Percentiles rank a stretch among this genome's conserved stretches.
Evolutionary conservation across 768 basidiomycete genomes (phyloP).

Genomic region (Suillus bovinus): DNA sequence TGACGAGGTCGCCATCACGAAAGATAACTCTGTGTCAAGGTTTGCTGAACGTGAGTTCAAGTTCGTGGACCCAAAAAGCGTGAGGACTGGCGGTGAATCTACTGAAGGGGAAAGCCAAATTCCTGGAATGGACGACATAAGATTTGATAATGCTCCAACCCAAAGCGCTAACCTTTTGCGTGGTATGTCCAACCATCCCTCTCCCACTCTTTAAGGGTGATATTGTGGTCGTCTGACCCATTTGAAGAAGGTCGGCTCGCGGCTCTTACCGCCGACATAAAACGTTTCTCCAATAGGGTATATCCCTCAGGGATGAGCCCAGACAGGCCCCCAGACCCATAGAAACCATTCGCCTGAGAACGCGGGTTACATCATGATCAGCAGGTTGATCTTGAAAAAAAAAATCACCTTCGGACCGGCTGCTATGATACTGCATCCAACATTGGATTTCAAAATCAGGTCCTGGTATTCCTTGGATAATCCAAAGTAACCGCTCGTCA

Average conservation of each 20-base stretch:
- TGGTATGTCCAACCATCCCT: constrained; percentile 95
- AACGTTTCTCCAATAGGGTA: constrained; percentile 81
- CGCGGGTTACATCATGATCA: neutral
- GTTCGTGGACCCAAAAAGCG: constrained; percentile 94
- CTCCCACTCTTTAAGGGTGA: constrained; percentile 87
- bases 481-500: constrained; percentile 97
- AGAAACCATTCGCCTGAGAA: constrained; percentile 92
- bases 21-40: constrained; percentile 90
- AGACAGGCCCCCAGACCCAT: constrained; percentile 84
- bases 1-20: constrained; percentile 75
- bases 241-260: constrained; percentile 39
- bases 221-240: constrained; percentile 47
- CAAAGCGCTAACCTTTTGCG: constrained; percentile 74
- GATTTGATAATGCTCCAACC: neutral
- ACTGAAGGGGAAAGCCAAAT: constrained; percentile 77
- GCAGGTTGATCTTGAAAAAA: neutral
- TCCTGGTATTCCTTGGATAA: constrained; percentile 80
- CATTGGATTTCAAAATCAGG: constrained; percentile 58
- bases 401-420: constrained; percentile 78
- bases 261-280: constrained; percentile 64
- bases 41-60: constrained; percentile 89
- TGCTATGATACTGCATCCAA: constrained; percentile 73
- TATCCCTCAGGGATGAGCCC: constrained; percentile 96
- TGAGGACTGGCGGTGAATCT: constrained; percentile 57
- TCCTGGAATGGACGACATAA: constrained; percentile 48